A percentile compares a stretch with the other conserved stretches of the same genome.
Evolutionary conservation across 805 yeast genomes (phyloP).

Genomic region (Ogataea nonfermentans): DNA sequence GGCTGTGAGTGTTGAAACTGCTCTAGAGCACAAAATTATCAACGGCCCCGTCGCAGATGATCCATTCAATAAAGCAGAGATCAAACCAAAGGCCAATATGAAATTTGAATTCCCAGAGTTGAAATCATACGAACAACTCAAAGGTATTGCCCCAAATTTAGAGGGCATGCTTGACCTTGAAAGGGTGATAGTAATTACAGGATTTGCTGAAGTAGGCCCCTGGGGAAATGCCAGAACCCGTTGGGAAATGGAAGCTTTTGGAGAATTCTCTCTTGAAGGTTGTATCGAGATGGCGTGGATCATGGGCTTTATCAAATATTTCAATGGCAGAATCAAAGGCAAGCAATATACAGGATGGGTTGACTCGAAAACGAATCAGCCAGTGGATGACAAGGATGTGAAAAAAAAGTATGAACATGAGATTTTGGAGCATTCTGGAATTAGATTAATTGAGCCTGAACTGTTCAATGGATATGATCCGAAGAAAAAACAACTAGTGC

Average conservation of each 20-base stretch:
- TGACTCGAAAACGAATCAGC: conserved; percentile 87
- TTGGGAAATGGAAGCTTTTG: conserved; percentile 98
- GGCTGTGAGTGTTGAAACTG: conserved; percentile 91
- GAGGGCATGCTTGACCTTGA: conserved; percentile 93
- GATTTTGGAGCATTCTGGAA: conserved; percentile 92
- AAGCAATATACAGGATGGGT: conserved; percentile 96
- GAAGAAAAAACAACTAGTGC: conserved; percentile 85
- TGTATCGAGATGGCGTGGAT: conserved; percentile 99
- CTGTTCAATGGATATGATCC: conserved; percentile 94
- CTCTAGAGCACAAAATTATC: conserved; percentile 81
- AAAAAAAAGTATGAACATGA: conserved; percentile 87
- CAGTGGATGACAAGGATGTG: conserved; percentile 92
- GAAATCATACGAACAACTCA: conserved; percentile 73
- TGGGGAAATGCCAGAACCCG: conserved; percentile 99
- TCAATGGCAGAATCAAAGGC: conserved; percentile 86
- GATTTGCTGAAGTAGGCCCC: conserved; percentile 98
- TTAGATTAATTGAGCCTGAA: conserved; percentile 95
- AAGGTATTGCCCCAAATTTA: conserved; percentile 65
- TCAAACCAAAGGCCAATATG: conserved; percentile 94
- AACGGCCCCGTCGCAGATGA: conserved; percentile 87
- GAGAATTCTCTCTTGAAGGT: conserved; percentile 95
- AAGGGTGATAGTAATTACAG: conserved; percentile 90
- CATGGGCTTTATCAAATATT: conserved; percentile 96
- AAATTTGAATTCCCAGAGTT: conserved; percentile 89
- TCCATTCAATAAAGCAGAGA: conserved; percentile 70